A percentile compares a stretch with the other conserved stretches of the same genome.
Evolutionary conservation across 208 protist genomes (phyloP).

Genomic region (Balamuthia mandrillaris): DNA sequence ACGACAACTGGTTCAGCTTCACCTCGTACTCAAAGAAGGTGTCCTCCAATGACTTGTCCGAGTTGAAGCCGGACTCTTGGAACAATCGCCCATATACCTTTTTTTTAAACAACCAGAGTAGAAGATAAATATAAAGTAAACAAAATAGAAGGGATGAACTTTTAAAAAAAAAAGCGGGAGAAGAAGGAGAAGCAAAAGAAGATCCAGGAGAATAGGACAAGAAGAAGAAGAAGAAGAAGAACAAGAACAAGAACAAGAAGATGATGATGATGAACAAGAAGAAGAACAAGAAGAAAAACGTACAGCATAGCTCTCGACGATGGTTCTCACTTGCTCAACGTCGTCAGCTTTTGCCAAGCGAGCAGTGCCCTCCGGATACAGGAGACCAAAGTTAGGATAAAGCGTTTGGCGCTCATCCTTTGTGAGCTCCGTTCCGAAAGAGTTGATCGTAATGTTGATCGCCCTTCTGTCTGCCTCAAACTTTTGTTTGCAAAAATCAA

Average conservation of each 20-base stretch:
- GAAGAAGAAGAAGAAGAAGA: not conserved
- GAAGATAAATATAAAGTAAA: not conserved
- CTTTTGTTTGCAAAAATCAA: slow-evolving; percentile 55
- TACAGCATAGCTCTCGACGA: slow-evolving; percentile 64
- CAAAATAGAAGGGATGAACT: not conserved
- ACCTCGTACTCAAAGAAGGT: slow-evolving; percentile 72
- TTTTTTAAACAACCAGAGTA: not conserved
- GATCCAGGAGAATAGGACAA: too few species aligned
- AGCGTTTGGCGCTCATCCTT: slow-evolving; percentile 73
- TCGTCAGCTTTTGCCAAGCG: slow-evolving; percentile 65
- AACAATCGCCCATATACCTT: slow-evolving; percentile 64
- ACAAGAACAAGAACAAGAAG: not conserved
- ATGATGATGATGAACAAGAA: not conserved
- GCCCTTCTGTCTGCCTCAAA: slow-evolving; percentile 95
- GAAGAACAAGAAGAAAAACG: not conserved
- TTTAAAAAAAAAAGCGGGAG: not conserved
- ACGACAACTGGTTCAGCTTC: slow-evolving; percentile 68
- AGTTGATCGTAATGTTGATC: slow-evolving; percentile 97
- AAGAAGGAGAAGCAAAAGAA: not conserved
- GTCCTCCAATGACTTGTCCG: slow-evolving; percentile 68
- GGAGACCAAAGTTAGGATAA: slow-evolving; percentile 69
- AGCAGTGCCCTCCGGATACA: slow-evolving; percentile 55
- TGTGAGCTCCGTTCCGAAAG: slow-evolving; percentile 84
- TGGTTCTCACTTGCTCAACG: slow-evolving; percentile 67
- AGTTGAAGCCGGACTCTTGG: slow-evolving; percentile 31